A percentile compares a stretch with the other conserved stretches of the same genome.
Conservation (phyloP, 139 green algal genomes). For the Chlorella sorokiniana region DNA sequence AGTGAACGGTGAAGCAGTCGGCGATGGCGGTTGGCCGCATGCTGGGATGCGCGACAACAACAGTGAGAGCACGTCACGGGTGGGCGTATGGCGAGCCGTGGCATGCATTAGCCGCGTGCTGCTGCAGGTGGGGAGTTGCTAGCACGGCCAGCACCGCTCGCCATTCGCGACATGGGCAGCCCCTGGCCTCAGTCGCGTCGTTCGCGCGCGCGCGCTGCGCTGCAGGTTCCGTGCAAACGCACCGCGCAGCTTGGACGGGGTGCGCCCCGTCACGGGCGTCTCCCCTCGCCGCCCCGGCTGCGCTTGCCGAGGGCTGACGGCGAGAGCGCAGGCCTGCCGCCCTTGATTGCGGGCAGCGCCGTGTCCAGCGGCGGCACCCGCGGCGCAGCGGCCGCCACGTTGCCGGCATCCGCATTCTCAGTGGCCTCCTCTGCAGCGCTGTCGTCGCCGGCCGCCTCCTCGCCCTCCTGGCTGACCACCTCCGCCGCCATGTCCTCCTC, state of each 20-base stretch:
- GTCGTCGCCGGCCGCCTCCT: conserved; percentile 1
- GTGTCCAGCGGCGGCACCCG: background rate
- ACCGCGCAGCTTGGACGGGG: conserved; percentile 19
- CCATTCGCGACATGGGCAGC: background rate
- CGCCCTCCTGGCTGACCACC: background rate
- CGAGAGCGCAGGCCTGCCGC: background rate
- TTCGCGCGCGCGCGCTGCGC: conserved; percentile 10
- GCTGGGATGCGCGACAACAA: too few relatives aligned
- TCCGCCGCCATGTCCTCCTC: background rate
- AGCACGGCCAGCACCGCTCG: background rate
- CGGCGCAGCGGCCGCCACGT: background rate
- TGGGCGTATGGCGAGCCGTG: too few relatives aligned
- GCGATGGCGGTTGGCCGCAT: too few relatives aligned
- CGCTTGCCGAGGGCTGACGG: conserved; percentile 25
- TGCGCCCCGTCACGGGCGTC: background rate
- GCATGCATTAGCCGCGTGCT: too few relatives aligned
- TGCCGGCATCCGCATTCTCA: conserved; percentile 19
- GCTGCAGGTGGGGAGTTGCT: too few relatives aligned
- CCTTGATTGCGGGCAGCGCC: conserved; percentile 11
- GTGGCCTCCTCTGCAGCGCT: background rate
- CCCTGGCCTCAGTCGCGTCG: background rate
- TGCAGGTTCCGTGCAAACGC: conserved; percentile 20
- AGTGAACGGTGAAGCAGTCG: too few relatives aligned
- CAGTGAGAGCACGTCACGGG: too few relatives aligned
- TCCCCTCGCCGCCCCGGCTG: background rate